Evolutionary conservation across 805 yeast species (phyloP).

Genomic region (Yamadazyma sp.): DNA sequence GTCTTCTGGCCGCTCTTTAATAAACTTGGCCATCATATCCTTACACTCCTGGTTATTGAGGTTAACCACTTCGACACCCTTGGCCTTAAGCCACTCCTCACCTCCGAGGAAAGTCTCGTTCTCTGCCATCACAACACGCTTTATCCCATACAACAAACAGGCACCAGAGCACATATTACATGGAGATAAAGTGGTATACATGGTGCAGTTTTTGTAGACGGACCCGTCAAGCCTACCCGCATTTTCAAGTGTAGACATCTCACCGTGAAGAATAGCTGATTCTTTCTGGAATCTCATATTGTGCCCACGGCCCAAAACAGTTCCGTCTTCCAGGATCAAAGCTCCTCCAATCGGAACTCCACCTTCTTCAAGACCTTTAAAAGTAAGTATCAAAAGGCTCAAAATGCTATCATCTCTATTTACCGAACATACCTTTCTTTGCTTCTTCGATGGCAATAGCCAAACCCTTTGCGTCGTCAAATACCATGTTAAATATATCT

Average conservation of each 20-base stretch:
- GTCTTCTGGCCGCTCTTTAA: constrained; percentile 69
- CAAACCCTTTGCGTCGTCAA: constrained; percentile 67
- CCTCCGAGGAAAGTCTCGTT: constrained; percentile 81
- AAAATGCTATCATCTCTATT: not conserved
- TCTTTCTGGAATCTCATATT: constrained; percentile 84
- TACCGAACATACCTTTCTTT: constrained; percentile 42
- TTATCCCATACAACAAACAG: constrained; percentile 81
- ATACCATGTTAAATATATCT: constrained; percentile 17
- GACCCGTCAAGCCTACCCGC: constrained; percentile 86
- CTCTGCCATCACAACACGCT: constrained; percentile 87
- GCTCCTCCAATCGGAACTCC: constrained; percentile 90
- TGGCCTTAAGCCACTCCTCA: constrained; percentile 64
- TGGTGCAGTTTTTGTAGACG: constrained; percentile 79
- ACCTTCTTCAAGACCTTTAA: constrained; percentile 68
- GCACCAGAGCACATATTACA: constrained; percentile 97
- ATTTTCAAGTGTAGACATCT: constrained; percentile 82
- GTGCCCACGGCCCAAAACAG: constrained; percentile 84
- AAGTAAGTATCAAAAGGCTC: constrained; percentile 9
- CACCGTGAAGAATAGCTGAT: constrained; percentile 89
- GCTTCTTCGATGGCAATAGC: constrained; percentile 75
- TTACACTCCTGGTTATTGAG: constrained; percentile 61
- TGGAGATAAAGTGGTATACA: constrained; percentile 91
- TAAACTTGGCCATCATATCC: constrained; percentile 74
- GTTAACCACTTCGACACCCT: constrained; percentile 75
- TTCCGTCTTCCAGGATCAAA: constrained; percentile 71